phyloP scores from a whole-genome alignment of 495 filamentous ascomycete genomes.

The Xylaria acuta region DNA sequence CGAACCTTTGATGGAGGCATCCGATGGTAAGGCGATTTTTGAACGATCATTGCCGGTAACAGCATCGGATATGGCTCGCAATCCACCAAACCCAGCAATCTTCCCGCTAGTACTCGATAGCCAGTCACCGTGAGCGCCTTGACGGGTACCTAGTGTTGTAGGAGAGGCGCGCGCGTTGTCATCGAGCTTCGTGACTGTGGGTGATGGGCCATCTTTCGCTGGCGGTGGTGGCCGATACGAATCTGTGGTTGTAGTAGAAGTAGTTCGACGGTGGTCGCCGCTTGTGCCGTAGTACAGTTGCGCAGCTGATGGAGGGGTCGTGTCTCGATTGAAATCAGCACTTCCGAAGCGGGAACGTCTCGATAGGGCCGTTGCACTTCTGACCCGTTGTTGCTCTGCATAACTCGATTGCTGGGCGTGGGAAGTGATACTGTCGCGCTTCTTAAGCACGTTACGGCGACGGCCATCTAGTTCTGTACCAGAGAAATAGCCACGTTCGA shows the following conservation, averaged over 20 bases:
- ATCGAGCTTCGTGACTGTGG: constrained; percentile 73
- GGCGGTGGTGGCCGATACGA: constrained; percentile 55
- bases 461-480: constrained; percentile 82
- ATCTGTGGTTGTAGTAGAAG: constrained; percentile 57
- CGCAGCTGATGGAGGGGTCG: constrained; percentile 47
- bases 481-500: constrained; percentile 94
- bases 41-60: constrained; percentile 68
- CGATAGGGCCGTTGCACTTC: constrained; percentile 64
- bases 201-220: constrained; percentile 55
- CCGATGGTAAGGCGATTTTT: constrained; percentile 57
- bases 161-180: constrained; percentile 55
- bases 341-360: constrained; percentile 83
- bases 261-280: constrained; percentile 52
- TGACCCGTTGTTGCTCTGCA: constrained; percentile 70
- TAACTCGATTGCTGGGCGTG: constrained; percentile 74
- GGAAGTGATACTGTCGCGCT: constrained; percentile 66
- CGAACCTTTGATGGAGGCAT: constrained; percentile 69
- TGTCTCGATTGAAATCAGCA: constrained; percentile 60
- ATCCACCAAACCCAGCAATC: constrained; percentile 62
- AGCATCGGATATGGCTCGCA: constrained; percentile 83
- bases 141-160: constrained; percentile 55
- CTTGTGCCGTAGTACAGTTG: constrained; percentile 69
- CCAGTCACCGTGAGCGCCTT: constrained; percentile 60
- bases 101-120: constrained; percentile 56
- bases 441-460: constrained; percentile 78